Evolutionary conservation across 345 rosid species (phyloP).

Genomic region (Murraya paniculata): DNA sequence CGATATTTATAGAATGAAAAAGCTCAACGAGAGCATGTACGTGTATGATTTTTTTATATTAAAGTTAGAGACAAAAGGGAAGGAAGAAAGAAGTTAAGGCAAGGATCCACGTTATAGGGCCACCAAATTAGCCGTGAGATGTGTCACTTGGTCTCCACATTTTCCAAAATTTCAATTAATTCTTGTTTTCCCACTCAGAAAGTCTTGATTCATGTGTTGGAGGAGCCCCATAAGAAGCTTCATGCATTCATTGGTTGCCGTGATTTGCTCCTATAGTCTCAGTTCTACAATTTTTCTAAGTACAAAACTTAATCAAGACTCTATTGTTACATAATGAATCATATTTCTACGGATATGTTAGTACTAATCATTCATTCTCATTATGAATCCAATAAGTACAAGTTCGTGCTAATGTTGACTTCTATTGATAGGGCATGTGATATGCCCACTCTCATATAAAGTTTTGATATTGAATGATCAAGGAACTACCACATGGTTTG

Average conservation of each 20-base stretch:
- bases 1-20: not conserved
- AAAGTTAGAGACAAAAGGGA: not conserved
- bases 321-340: not conserved
- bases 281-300: not conserved
- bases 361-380: not conserved
- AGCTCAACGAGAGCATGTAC: not conserved
- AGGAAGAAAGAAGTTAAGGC: not conserved
- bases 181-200: not conserved
- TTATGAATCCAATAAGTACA: not conserved
- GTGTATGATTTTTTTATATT: no score
- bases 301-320: not conserved
- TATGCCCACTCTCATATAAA: not conserved
- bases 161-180: not conserved
- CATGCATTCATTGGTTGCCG: slow-evolving; percentile 15
- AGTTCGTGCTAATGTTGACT: slow-evolving; percentile 5
- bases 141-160: slow-evolving; percentile 20
- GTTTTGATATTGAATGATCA: not conserved
- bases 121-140: slow-evolving; percentile 28
- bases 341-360: not conserved
- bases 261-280: slow-evolving; percentile 5
- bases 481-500: not conserved
- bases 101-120: slow-evolving; percentile 15
- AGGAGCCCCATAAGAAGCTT: not conserved
- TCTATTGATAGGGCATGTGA: not conserved
- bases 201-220: not conserved